Conservation (phyloP, 148 eudicot genomes). For the Chenopodium album region DNA sequence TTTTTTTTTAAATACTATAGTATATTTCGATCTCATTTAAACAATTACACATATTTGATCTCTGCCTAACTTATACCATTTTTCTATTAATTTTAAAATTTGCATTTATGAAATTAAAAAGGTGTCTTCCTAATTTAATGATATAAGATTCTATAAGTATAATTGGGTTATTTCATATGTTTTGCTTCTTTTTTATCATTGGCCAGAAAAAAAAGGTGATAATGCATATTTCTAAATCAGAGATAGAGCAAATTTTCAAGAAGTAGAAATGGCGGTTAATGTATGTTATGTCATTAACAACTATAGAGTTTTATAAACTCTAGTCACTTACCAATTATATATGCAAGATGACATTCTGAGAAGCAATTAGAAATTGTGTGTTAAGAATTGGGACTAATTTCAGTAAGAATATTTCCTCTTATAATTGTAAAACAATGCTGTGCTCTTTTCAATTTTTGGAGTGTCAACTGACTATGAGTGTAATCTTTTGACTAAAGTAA, state of each 20-base stretch:
- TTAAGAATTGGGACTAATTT: background rate
- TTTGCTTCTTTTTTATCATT: too few relatives aligned
- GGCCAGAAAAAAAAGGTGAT: background rate
- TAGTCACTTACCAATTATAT: background rate
- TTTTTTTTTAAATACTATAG: too few relatives aligned
- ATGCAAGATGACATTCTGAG: background rate
- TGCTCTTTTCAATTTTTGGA: background rate
- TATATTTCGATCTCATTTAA: too few relatives aligned
- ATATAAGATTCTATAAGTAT: too few relatives aligned
- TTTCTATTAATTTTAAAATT: too few relatives aligned
- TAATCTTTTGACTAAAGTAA: too few relatives aligned
- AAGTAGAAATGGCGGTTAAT: background rate
- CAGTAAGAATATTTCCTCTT: background rate
- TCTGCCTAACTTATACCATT: too few relatives aligned
- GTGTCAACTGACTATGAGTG: background rate
- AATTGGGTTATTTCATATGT: too few relatives aligned
- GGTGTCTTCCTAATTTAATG: too few relatives aligned
- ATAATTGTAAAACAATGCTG: too few relatives aligned
- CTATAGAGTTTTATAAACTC: background rate
- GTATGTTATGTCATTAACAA: background rate
- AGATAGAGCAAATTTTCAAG: background rate
- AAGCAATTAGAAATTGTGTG: background rate
- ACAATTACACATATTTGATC: too few relatives aligned
- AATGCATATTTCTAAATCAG: background rate
- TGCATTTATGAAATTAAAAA: too few relatives aligned